Base-by-base conservation (phyloP, 169 alveolate genomes). In the Eimeria brunetti region DNA sequence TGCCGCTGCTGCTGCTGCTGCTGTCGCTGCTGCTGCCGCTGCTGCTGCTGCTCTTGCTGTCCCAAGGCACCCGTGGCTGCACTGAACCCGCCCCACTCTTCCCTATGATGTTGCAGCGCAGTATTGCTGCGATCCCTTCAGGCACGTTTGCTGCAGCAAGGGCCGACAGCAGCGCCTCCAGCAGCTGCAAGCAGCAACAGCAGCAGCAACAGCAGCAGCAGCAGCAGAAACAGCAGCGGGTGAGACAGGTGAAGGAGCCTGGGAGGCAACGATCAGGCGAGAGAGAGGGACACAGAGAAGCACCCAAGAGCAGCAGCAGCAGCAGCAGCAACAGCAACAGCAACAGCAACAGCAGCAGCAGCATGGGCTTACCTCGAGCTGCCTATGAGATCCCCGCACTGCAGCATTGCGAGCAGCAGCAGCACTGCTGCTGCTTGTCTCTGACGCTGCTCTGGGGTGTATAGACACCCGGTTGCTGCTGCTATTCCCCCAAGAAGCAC, bases 91-190 rank as follows among this genome's bases (percentile, higher is more conserved):
- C 73, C 5, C 36, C 51, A 5, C 33, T 56, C 90, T 53, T 83
- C 16, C 53, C 90, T 2, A 83, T 56, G 20, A 83, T 83, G 90
- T 83, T 83, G 90, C 90, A 83, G 75, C 90, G 90, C 8, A 83
- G n/a, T 18, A 83, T 56, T 12, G 90, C 90, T 16, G 73, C 90
- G n/a, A 83, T 38, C 8, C 67, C 69, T 5, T 83, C 90, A 20
- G 90, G 90, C 14, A 83, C 58, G 33, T 83, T 83, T 56, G 90
- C 90, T 56, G 90, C 90, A 30, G 90, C 90, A 5, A 83, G 73
- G 36, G 90, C 16, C 33, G 90, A n/a, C 90, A 83, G 73, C 69
- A 83, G 73, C 90, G 90, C 90, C 44, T 83, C 73, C 90, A 83
- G 44, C 1, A 83, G 73, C 90, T 83, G 90, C 90, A 56, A 6